phyloP scores from a whole-genome alignment of 73 alveolate species.

The Effrenium voratum region DNA sequence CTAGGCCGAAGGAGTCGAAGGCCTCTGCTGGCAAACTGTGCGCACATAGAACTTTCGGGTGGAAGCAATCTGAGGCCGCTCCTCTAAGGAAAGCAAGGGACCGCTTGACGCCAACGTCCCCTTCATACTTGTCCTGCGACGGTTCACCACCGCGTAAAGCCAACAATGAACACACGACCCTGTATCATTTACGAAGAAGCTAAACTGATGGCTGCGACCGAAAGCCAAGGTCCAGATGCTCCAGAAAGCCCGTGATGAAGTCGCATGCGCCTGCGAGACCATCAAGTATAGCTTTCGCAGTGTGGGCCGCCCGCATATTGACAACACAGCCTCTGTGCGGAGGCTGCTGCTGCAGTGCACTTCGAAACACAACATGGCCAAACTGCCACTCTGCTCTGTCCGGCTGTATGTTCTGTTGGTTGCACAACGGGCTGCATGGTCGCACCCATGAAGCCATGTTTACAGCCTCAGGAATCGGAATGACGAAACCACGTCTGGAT shows the following conservation, averaged over 20 bases:
- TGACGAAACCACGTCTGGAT: not conserved
- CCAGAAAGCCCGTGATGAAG: too few species aligned
- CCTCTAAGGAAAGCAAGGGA: not conserved
- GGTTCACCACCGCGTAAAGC: too few species aligned
- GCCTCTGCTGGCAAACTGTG: not conserved
- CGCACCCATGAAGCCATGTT: not conserved
- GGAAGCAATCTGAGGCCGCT: not conserved
- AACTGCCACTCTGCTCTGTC: not conserved
- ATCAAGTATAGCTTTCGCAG: too few species aligned
- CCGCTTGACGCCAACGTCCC: not conserved
- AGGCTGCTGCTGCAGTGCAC: not conserved
- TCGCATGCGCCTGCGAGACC: too few species aligned
- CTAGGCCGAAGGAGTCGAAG: not conserved
- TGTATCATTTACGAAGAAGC: too few species aligned
- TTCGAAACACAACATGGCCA: not conserved
- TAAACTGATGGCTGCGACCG: too few species aligned
- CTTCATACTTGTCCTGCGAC: not conserved
- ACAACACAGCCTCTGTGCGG: conserved; percentile 19
- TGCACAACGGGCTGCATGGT: not conserved
- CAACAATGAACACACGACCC: too few species aligned
- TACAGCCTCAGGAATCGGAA: conserved; percentile 12
- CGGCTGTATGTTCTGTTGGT: not conserved
- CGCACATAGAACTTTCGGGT: not conserved
- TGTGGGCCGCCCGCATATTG: too few species aligned
- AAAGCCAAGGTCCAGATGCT: too few species aligned